These are phyloP conservation scores for Epichloe aotearoae DNA, from an alignment of 2,329 filamentous ascomycete genomes.

Conservation along the genomic window DNA sequence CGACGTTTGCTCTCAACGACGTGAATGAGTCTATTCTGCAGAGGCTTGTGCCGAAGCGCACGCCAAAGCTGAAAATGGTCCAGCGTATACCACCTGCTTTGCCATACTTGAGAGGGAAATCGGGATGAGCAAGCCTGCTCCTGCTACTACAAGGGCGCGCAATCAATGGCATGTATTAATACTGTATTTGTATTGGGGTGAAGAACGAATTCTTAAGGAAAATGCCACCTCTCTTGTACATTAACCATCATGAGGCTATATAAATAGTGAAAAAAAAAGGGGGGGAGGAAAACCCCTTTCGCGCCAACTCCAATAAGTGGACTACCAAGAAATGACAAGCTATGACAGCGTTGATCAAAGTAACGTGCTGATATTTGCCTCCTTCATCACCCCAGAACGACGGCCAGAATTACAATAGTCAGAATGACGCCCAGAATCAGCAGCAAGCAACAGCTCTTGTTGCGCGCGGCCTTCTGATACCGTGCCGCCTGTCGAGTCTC, in stretches of 20 bases:
- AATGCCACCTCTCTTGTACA: conserved; percentile 7
- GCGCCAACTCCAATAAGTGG: conserved; percentile 5
- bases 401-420: conserved; percentile 78
- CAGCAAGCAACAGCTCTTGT: conserved; percentile 86
- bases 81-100: conserved; percentile 5
- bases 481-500: conserved; percentile 76
- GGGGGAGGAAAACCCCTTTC: background rate
- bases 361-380: too few species aligned
- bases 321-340: background rate
- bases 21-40: conserved; percentile 20
- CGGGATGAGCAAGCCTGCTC: background rate
- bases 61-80: conserved; percentile 8
- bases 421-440: conserved; percentile 80
- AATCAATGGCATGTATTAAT: background rate
- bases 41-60: conserved; percentile 10
- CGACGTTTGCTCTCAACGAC: conserved; percentile 22
- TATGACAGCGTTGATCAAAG: too few species aligned
- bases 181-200: conserved; percentile 3
- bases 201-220: conserved; percentile 6
- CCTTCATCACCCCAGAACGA: conserved; percentile 52
- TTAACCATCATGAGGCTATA: conserved; percentile 5
- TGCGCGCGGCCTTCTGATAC: conserved; percentile 90
- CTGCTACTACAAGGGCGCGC: background rate
- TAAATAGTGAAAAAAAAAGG: background rate
- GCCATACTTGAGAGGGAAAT: conserved; percentile 13